Percentiles rank a stretch among this genome's conserved stretches.
Evolutionary conservation across 1,284 basidiomycete species (phyloP).

Genomic region (Athelia psychrophila): DNA sequence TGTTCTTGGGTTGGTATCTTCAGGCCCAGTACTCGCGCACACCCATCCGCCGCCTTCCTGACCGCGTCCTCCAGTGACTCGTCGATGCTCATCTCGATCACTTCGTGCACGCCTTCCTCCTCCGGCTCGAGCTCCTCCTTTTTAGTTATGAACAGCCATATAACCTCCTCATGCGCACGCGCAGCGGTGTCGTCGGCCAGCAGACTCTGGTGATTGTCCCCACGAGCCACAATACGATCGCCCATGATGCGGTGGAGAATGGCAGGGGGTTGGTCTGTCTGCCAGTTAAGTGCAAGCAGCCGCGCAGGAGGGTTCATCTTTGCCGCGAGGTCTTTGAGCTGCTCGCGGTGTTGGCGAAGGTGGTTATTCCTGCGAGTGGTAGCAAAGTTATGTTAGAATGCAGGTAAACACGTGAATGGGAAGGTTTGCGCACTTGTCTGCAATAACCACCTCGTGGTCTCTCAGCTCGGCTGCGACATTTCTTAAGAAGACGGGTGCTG

Average conservation of each 20-base stretch:
- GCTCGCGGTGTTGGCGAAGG: constrained; percentile 69
- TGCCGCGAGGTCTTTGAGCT: constrained; percentile 57
- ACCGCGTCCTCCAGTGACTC: constrained; percentile 58
- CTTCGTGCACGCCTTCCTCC: constrained; percentile 57
- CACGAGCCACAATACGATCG: constrained; percentile 72
- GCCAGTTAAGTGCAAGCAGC: constrained; percentile 81
- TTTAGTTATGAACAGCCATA: constrained; percentile 76
- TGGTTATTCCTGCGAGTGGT: constrained; percentile 78
- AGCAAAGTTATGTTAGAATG: constrained; percentile 2
- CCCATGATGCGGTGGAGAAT: constrained; percentile 73
- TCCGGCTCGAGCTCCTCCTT: constrained; percentile 63
- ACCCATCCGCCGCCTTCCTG: constrained; percentile 55
- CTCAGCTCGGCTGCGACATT: constrained; percentile 68
- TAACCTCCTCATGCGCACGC: constrained; percentile 74
- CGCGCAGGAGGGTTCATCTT: constrained; percentile 50
- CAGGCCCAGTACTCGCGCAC: constrained; percentile 50
- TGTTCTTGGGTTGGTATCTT: constrained; percentile 50
- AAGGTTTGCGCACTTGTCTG: constrained; percentile 69
- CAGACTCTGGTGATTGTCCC: constrained; percentile 83
- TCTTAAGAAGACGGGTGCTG: constrained; percentile 74
- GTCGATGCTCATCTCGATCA: constrained; percentile 64
- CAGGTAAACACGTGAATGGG: background rate
- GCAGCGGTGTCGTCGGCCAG: constrained; percentile 45
- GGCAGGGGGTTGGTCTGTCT: constrained; percentile 48
- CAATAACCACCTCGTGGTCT: constrained; percentile 77